Conservation (phyloP, 2,329 filamentous ascomycete genomes). For the Arthroderma sp. region DNA sequence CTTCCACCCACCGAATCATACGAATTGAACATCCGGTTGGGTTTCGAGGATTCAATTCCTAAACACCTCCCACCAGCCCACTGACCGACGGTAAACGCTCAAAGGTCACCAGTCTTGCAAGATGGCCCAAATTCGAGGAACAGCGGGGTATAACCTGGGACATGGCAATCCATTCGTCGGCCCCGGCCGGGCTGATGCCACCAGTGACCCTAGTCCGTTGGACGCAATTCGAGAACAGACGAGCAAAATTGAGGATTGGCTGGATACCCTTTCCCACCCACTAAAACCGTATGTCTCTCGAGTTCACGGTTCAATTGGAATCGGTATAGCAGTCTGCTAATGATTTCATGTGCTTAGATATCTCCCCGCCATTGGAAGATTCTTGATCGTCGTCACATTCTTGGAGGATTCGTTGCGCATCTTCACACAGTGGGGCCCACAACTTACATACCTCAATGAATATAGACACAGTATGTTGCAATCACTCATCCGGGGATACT, state of each 20-base stretch:
- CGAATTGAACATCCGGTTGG: no score
- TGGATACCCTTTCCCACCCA: slow-evolving; percentile 79
- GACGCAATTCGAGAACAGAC: slow-evolving; percentile 89
- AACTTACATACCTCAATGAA: slow-evolving; percentile 82
- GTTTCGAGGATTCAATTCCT: no score
- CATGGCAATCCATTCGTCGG: slow-evolving; percentile 59
- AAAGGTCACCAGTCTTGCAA: slow-evolving; percentile 7
- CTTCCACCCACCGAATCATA: no score
- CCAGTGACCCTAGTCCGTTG: slow-evolving; percentile 60
- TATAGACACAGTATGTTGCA: slow-evolving; percentile 72
- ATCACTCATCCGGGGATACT: no score
- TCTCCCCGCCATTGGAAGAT: slow-evolving; percentile 86
- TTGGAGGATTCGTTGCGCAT: slow-evolving; percentile 93
- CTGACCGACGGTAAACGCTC: no score
- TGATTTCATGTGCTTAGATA: slow-evolving; percentile 46
- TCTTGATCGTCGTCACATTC: slow-evolving; percentile 96
- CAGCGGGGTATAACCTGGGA: slow-evolving; percentile 71
- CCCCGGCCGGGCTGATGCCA: slow-evolving; percentile 44
- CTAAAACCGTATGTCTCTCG: slow-evolving; percentile 69
- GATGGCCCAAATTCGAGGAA: slow-evolving; percentile 48
- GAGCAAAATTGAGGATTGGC: slow-evolving; percentile 90
- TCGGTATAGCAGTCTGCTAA: slow-evolving; percentile 15
- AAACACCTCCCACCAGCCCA: no score
- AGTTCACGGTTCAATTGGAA: slow-evolving; percentile 8
- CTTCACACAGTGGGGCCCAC: slow-evolving; percentile 92